Evolutionary conservation across 2,329 filamentous ascomycete species (phyloP).

Genomic region (Talaromyces sp.): DNA sequence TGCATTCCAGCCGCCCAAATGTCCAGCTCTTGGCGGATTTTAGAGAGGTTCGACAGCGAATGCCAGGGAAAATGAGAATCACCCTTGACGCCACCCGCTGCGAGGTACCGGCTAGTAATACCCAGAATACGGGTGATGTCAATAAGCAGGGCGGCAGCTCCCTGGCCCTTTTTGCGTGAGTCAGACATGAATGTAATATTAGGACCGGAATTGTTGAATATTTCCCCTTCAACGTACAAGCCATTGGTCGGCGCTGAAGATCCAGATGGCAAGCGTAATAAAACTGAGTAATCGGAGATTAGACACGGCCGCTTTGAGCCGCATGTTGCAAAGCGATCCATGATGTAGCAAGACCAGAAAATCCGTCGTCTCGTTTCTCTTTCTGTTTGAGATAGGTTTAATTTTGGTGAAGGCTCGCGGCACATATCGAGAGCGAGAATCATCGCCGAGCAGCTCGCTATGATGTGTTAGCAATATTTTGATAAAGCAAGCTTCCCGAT

Average conservation of each 20-base stretch:
- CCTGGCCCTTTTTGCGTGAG: slow-evolving; percentile 65
- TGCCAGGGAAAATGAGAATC: slow-evolving; percentile 92
- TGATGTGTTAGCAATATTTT: background rate
- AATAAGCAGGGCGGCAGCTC: slow-evolving; percentile 74
- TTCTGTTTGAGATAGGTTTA: slow-evolving; percentile 62
- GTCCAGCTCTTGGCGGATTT: slow-evolving; percentile 79
- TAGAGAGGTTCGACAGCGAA: slow-evolving; percentile 75
- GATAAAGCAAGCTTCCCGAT: background rate
- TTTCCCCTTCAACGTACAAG: slow-evolving; percentile 68
- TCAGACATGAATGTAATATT: slow-evolving; percentile 70
- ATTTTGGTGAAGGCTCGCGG: slow-evolving; percentile 63
- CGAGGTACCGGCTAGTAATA: slow-evolving; percentile 77
- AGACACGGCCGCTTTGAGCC: slow-evolving; percentile 79
- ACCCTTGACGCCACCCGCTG: slow-evolving; percentile 79
- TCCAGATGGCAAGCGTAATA: slow-evolving; percentile 68
- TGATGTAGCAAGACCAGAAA: slow-evolving; percentile 84
- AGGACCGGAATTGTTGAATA: slow-evolving; percentile 74
- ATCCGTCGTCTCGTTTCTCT: slow-evolving; percentile 72
- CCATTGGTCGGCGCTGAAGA: slow-evolving; percentile 53
- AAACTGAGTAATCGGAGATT: slow-evolving; percentile 70
- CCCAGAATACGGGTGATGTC: slow-evolving; percentile 80
- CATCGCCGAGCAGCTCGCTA: slow-evolving; percentile 76
- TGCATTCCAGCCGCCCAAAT: slow-evolving; percentile 79
- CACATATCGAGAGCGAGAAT: slow-evolving; percentile 76
- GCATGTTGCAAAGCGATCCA: slow-evolving; percentile 77